Evolutionary conservation across 306 rosid species (phyloP).

Genomic region (Parietaria judaica): DNA sequence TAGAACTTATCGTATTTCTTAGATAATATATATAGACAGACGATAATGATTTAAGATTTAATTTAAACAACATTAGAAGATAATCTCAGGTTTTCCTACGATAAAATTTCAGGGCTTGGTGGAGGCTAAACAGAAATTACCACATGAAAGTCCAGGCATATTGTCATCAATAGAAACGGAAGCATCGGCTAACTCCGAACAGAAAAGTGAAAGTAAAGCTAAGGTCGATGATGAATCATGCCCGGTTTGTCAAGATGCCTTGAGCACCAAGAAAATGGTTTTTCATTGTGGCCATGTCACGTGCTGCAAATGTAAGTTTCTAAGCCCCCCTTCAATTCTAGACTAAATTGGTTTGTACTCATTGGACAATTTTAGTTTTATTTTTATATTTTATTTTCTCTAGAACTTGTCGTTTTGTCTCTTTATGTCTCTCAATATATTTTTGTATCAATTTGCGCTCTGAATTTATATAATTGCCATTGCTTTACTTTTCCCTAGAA

Average conservation of each 20-base stretch:
- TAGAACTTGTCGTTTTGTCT: no score
- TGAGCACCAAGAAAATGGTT: conserved; percentile 78
- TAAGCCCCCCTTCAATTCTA: conserved; percentile 9
- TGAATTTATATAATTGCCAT: no score
- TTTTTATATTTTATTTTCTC: no score
- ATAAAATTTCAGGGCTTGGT: conserved; percentile 57
- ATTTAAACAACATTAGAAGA: conserved; percentile 3
- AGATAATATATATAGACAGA: no score
- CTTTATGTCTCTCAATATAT: no score
- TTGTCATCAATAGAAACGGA: conserved; percentile 38
- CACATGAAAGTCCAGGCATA: conserved; percentile 30
- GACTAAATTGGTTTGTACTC: neutral
- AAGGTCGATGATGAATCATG: conserved; percentile 67
- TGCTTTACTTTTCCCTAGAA: no score
- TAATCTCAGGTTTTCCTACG: neutral
- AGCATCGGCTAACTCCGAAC: conserved; percentile 33
- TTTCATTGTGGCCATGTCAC: conserved; percentile 93
- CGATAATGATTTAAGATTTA: no score
- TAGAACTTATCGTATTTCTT: no score
- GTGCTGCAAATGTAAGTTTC: conserved; percentile 84
- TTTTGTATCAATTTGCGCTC: no score
- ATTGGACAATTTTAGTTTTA: no score
- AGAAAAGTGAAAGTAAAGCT: conserved; percentile 27
- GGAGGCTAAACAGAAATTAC: conserved; percentile 53
- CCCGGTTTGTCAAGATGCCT: conserved; percentile 83